Evolutionary conservation across 768 basidiomycete species (phyloP), one percentile per base, ranked within the genome.

Genomic region (Boletus sensibilis): DNA sequence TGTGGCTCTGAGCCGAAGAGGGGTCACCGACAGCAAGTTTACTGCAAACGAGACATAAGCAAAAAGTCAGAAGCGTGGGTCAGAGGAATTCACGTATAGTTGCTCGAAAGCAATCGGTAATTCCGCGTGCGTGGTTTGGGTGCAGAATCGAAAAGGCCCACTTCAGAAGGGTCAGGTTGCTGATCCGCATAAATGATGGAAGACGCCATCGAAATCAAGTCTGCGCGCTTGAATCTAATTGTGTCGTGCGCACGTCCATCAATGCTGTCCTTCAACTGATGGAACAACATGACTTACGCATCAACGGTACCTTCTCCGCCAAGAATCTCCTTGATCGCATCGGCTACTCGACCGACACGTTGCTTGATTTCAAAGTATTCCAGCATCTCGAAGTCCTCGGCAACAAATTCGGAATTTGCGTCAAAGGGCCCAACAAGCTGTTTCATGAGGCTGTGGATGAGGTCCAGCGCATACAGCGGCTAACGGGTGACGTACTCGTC

Each of bases 381-480:
- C 43, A 98, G 72, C 1, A 82, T 78, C 44, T 77, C 74, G 66
- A 95, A 87, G 68, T 98, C 96, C n/a, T 79, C 79, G 1, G 82
- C 71, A 8, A 72, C 60, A 67, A 98, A 92, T 16, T 82, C 80
- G 4, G 77, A 79, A 2, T 72, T 61, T 12, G 41, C 29, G 20
- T 73, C 71, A 37, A 97, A 74, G 0, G 92, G 92, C 0, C 92
- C 91, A 27, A 98, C 75, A 50, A 96, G 72, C 94, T 96, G 38
- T 52, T 52, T 35, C 31, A 52, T 27, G 50, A 55, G 27, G 47
- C 23, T 37, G 7, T 34, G 13, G 31, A 44, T 56, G 45, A 61
- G 57, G 55, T 13, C 42, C 41, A 51, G 49, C 7, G 37, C 31
- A 31, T 35, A 31, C 27, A 27, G 5, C 4, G 4, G 20, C 25